phyloP scores from a whole-genome alignment of 805 yeast genomes.

The Hanseniaspora vineae region DNA sequence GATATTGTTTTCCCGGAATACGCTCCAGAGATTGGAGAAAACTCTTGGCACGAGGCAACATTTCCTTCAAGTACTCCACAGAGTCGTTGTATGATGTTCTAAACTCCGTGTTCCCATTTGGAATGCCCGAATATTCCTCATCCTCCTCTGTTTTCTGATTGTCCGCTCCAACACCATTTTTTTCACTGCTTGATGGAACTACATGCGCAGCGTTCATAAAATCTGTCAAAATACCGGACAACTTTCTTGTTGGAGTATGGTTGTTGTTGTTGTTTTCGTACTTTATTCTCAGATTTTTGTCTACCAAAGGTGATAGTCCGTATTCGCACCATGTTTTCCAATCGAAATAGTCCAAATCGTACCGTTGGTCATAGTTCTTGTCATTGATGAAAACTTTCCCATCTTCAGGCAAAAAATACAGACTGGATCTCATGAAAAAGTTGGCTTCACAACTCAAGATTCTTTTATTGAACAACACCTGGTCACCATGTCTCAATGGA shows the following conservation, averaged over 20 bases:
- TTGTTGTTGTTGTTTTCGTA: slow-evolving; percentile 1
- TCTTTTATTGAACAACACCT: slow-evolving; percentile 59
- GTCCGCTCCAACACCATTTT: not conserved
- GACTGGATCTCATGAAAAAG: slow-evolving; percentile 81
- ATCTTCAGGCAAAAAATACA: slow-evolving; percentile 59
- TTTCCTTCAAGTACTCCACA: slow-evolving; percentile 46
- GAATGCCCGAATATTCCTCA: slow-evolving; percentile 5
- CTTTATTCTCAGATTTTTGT: slow-evolving; percentile 16
- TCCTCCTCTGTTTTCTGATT: slow-evolving; percentile 4
- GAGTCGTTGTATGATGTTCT: slow-evolving; percentile 36
- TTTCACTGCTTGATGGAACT: not conserved
- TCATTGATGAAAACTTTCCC: slow-evolving; percentile 54
- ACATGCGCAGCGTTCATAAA: slow-evolving; percentile 3
- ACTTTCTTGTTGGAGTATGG: not conserved
- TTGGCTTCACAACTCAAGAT: slow-evolving; percentile 70
- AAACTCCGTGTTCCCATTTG: slow-evolving; percentile 11
- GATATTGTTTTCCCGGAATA: slow-evolving; percentile 43
- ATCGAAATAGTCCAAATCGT: slow-evolving; percentile 64
- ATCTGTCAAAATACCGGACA: slow-evolving; percentile 2
- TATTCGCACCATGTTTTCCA: slow-evolving; percentile 70
- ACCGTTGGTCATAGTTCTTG: slow-evolving; percentile 39
- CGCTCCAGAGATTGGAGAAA: slow-evolving; percentile 46
- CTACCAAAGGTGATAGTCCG: slow-evolving; percentile 62
- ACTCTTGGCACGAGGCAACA: slow-evolving; percentile 45
- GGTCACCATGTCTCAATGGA: slow-evolving; percentile 72